A percentile compares a stretch with the other conserved stretches of the same genome.
phyloP scores from a whole-genome alignment of 2,329 filamentous ascomycete genomes.

The Alternaria sp. region DNA sequence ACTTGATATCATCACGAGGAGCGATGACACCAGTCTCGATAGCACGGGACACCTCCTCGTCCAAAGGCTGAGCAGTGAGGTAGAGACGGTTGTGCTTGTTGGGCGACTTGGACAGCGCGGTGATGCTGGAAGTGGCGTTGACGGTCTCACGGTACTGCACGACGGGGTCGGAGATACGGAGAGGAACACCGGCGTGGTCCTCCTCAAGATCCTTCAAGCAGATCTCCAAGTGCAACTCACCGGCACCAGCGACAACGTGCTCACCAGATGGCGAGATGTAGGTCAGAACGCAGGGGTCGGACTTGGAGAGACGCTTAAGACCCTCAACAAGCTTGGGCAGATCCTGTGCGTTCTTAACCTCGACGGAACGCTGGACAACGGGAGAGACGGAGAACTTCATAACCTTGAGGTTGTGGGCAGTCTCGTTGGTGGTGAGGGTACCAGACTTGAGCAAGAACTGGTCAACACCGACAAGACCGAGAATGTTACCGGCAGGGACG shows the following conservation, averaged over 20 bases:
- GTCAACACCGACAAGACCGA: constrained; percentile 98
- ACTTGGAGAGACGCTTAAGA: constrained; percentile 99
- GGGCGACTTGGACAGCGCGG: constrained; percentile 97
- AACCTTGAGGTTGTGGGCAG: constrained; percentile 99
- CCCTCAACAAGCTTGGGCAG: constrained; percentile 99
- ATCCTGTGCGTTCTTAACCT: constrained; percentile 99
- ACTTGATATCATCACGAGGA: constrained; percentile 98
- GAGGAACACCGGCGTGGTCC: constrained; percentile 97
- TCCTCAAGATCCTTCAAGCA: constrained; percentile 99
- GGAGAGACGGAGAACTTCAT: constrained; percentile 99
- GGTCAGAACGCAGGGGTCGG: constrained; percentile 96
- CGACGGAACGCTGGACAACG: constrained; percentile 96
- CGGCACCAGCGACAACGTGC: constrained; percentile 98
- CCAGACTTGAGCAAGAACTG: constrained; percentile 99
- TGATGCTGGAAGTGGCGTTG: constrained; percentile 82
- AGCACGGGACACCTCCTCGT: constrained; percentile 86
- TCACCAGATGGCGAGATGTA: constrained; percentile 90
- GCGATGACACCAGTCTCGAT: constrained; percentile 92
- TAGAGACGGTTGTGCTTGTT: constrained; percentile 99
- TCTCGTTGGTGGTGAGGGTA: constrained; percentile 96
- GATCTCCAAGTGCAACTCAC: constrained; percentile 99
- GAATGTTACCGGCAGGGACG: constrained; percentile 99
- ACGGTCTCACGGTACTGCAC: constrained; percentile 99
- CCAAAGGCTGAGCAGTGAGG: constrained; percentile 87
- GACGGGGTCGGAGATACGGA: constrained; percentile 97